These are phyloP conservation scores for Verticillium albo-atrum DNA, from an alignment of 2,329 filamentous ascomycete species.

Conservation along the genomic window DNA sequence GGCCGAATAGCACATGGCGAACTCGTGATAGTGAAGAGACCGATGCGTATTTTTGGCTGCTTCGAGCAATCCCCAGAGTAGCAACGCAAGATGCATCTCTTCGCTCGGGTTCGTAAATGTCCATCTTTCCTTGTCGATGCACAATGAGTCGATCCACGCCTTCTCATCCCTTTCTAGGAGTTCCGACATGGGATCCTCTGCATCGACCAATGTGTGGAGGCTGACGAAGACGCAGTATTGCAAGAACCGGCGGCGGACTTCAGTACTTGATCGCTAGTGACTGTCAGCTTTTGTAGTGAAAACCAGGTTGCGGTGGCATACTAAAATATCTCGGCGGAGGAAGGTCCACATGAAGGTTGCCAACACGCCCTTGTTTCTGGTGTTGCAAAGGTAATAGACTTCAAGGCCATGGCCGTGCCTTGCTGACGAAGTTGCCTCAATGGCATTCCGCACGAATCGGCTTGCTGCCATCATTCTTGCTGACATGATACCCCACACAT, in stretches of 20 bases:
- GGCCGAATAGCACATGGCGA: not conserved
- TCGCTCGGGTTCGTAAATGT: not conserved
- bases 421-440: not conserved
- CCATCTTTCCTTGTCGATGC: not conserved
- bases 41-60: not conserved
- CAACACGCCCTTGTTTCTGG: not conserved
- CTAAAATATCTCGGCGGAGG: not conserved
- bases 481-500: not conserved
- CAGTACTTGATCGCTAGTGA: not conserved
- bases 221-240: not conserved
- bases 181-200: not conserved
- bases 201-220: not conserved
- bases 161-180: not conserved
- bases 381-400: not conserved
- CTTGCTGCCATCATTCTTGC: not conserved
- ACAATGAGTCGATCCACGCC: not conserved
- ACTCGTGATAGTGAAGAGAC: not conserved
- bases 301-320: not conserved
- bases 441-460: not conserved
- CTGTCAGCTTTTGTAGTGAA: not conserved
- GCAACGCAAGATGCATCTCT: not conserved
- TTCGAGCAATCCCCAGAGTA: not conserved
- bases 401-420: not conserved
- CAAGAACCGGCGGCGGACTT: not conserved
- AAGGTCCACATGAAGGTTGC: not conserved